These are phyloP conservation scores for Abrus pulchellus DNA, from an alignment of 306 rosid species.

Conservation along the genomic window DNA sequence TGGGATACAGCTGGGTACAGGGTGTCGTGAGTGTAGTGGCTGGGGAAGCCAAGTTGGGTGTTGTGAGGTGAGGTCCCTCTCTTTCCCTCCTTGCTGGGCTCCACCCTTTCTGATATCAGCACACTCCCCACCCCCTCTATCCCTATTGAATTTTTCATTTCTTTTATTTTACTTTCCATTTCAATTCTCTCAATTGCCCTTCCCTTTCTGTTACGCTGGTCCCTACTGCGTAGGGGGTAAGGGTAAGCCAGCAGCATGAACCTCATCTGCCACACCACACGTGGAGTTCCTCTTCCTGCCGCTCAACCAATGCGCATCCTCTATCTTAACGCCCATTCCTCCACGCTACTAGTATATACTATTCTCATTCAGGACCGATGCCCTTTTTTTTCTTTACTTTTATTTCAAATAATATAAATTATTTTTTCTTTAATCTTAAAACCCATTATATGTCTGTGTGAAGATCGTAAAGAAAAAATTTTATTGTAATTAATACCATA, in stretches of 20 bases:
- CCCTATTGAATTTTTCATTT: slow-evolving; percentile 34
- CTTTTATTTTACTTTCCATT: neutral
- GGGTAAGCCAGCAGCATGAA: slow-evolving; percentile 23
- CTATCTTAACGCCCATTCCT: too few relatives aligned
- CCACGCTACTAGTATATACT: too few relatives aligned
- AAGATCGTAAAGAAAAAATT: too few relatives aligned
- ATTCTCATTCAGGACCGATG: too few relatives aligned
- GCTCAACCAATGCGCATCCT: slow-evolving; percentile 4
- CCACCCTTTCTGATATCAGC: slow-evolving; percentile 44
- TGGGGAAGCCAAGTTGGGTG: slow-evolving; percentile 58
- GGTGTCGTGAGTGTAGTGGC: slow-evolving; percentile 60
- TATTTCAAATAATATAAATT: too few relatives aligned
- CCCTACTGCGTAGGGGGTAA: slow-evolving; percentile 33
- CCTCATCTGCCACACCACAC: slow-evolving; percentile 54
- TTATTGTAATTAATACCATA: too few relatives aligned
- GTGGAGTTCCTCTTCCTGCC: slow-evolving; percentile 46
- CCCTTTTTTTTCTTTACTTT: too few relatives aligned
- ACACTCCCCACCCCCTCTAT: too few relatives aligned
- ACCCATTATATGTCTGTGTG: too few relatives aligned
- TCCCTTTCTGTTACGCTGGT: neutral
- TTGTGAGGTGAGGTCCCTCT: slow-evolving; percentile 44
- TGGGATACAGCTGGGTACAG: slow-evolving; percentile 82
- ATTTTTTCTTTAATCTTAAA: too few relatives aligned
- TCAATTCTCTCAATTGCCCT: slow-evolving; percentile 28
- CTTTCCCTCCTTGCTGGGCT: slow-evolving; percentile 45